phyloP scores from a whole-genome alignment of 805 yeast species.

The Yueomyces sinensis region DNA sequence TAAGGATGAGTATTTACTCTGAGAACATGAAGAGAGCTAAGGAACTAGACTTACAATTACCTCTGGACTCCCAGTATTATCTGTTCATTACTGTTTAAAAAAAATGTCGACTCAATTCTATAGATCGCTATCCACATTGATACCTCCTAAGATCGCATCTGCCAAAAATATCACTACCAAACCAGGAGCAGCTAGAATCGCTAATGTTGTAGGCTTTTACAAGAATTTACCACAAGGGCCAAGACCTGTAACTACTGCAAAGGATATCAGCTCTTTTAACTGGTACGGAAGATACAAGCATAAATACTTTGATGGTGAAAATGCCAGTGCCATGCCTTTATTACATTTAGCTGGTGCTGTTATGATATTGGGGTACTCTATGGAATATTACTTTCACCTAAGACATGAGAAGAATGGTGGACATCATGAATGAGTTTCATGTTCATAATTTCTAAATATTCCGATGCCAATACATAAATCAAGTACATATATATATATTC shows the following conservation, averaged over 20 bases:
- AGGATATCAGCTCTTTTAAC: conserved; percentile 36
- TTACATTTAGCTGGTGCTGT: conserved; percentile 61
- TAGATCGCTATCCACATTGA: conserved; percentile 62
- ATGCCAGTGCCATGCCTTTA: conserved; percentile 74
- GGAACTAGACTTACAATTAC: too few species aligned
- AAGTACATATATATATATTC: not conserved
- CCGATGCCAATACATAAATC: too few species aligned
- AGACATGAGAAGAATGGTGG: conserved; percentile 41
- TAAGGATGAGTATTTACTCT: too few species aligned
- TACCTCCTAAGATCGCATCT: conserved; percentile 98
- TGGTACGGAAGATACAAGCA: conserved; percentile 70
- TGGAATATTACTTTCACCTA: conserved; percentile 89
- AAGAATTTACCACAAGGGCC: conserved; percentile 91
- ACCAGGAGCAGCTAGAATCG: conserved; percentile 95
- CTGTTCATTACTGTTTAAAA: too few species aligned
- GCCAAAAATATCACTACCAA: conserved; percentile 89
- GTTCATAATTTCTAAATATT: not conserved
- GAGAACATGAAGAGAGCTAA: too few species aligned
- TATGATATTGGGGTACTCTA: conserved; percentile 69
- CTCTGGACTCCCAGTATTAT: too few species aligned
- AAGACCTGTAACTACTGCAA: conserved; percentile 48
- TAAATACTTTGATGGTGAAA: conserved; percentile 72
- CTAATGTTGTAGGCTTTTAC: conserved; percentile 89
- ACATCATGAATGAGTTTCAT: not conserved
- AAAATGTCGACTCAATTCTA: not conserved